Conservation (phyloP, 257 asterid species). For the Misopates orontium region DNA sequence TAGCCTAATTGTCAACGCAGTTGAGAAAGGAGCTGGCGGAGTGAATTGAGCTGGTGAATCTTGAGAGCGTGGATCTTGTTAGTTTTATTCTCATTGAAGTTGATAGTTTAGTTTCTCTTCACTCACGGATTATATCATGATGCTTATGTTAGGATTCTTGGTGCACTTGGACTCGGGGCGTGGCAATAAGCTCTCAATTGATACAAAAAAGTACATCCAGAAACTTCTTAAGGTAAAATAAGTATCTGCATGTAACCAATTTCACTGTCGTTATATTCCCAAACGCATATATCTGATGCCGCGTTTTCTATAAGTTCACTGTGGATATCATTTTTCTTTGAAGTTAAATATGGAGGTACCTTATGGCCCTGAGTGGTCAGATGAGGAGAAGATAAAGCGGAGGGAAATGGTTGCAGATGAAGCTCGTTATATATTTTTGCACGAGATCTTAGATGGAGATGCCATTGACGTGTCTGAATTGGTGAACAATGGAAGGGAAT, state of each 20-base stretch:
- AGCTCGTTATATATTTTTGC: slow-evolving; percentile 75
- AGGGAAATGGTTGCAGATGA: slow-evolving; percentile 80
- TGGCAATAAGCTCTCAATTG: slow-evolving; percentile 63
- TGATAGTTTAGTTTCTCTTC: neutral
- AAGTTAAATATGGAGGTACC: slow-evolving; percentile 84
- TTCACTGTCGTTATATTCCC: slow-evolving; percentile 3
- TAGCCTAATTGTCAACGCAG: no score
- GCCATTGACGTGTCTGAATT: slow-evolving; percentile 26
- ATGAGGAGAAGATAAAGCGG: slow-evolving; percentile 80
- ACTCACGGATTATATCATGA: neutral
- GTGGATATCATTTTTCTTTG: slow-evolving; percentile 16
- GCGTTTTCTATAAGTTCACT: slow-evolving; percentile 4
- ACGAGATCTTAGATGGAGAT: slow-evolving; percentile 46
- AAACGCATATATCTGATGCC: neutral
- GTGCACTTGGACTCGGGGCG: slow-evolving; percentile 61
- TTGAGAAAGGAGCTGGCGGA: no score
- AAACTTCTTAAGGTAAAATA: slow-evolving; percentile 72
- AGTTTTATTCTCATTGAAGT: neutral
- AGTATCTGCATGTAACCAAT: neutral
- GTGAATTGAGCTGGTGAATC: no score
- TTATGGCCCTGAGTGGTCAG: slow-evolving; percentile 84
- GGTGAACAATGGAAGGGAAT: slow-evolving; percentile 25
- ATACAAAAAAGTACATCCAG: slow-evolving; percentile 57
- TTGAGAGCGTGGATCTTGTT: no score
- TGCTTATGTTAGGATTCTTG: slow-evolving; percentile 44